phyloP scores from a whole-genome alignment of 176 grass and related monocot genomes.

The Rhipidocladum racemiflorum region DNA sequence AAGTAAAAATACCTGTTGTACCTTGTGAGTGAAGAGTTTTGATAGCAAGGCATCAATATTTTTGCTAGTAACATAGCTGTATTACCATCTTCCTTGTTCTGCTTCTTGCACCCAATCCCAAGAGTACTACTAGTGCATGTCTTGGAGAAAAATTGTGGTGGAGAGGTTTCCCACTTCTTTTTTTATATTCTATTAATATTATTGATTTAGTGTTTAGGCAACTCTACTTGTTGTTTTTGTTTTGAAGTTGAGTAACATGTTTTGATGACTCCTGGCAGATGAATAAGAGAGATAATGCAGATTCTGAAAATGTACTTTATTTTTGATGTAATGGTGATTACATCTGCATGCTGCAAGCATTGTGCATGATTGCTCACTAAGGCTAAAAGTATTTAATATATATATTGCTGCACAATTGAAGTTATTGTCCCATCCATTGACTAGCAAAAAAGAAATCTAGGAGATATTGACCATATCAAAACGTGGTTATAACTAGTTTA shows the following conservation, averaged over 20 bases:
- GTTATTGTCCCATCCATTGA: not conserved
- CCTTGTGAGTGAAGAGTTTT: not conserved
- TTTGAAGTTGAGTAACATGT: not conserved
- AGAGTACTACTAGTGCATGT: not conserved
- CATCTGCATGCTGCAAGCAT: not conserved
- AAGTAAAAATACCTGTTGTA: not conserved
- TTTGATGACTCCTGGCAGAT: not conserved
- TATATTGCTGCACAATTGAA: not conserved
- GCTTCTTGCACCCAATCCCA: not conserved
- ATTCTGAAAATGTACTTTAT: not conserved
- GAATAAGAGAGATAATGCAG: not conserved
- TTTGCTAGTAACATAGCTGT: not conserved
- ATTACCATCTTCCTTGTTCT: not conserved
- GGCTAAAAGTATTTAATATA: not conserved
- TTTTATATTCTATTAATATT: not conserved
- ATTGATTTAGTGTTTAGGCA: not conserved
- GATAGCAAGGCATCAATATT: not conserved
- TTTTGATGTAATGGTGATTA: conserved; percentile 6
- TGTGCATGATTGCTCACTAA: not conserved
- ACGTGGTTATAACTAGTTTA: not conserved
- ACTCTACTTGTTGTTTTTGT: not conserved
- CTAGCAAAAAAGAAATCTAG: not conserved
- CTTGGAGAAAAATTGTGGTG: not conserved
- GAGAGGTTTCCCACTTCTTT: not conserved
- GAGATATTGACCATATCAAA: not conserved